Evolutionary conservation across 2,329 filamentous ascomycete genomes (phyloP), one percentile per base, ranked within the genome.

Genomic region (Penicillium sp.): DNA sequence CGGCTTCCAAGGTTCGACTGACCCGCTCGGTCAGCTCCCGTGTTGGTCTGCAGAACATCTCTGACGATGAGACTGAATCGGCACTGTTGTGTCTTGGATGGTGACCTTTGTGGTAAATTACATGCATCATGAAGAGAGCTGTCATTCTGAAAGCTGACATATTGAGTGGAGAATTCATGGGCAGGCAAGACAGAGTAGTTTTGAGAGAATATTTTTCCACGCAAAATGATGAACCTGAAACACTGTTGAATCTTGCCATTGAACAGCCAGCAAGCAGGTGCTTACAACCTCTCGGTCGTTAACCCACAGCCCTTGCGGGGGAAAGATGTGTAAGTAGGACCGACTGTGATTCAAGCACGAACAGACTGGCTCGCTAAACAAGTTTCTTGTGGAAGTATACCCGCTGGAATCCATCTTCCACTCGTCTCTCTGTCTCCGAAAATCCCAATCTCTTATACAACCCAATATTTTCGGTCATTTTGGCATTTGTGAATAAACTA

Each of bases 401-500:
- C 18, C 64, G 52, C 11, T 63, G 57, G 41, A 61, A 66, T 1
- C 61, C 64, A 48, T 59, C 56, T 49, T 67, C 63, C 13, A 52
- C 50, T 36, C 36, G 55, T 41, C 54, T 45, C 4, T 38, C 58
- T 3, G 36, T 59, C 40, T 65, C 63, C 9, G 18, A 14, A 53
- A 66, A 65, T 6, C 63, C 63, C 40, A 64, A 21, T 24, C 54
- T 59, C 1, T 11, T 18, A 54, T 66, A 64, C 8, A 63, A 47
- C 10, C 11, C 46, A 21, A 66, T 16, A 42, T 65, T 66, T 44
- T 66, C 63, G 36, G 55, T 54, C 64, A 65, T 66, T 18, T 61
- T 64, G 34, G 60, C 52, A 52, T 65, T 65, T 0, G 63, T 64
- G n/a, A 57, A 64, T 4, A 66, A 49, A 3, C 52, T 60, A 13